Evolutionary conservation across 352 stramenopile species (phyloP), one percentile per base, ranked within the genome.

Genomic region (Chrysophaeum taylorii): DNA sequence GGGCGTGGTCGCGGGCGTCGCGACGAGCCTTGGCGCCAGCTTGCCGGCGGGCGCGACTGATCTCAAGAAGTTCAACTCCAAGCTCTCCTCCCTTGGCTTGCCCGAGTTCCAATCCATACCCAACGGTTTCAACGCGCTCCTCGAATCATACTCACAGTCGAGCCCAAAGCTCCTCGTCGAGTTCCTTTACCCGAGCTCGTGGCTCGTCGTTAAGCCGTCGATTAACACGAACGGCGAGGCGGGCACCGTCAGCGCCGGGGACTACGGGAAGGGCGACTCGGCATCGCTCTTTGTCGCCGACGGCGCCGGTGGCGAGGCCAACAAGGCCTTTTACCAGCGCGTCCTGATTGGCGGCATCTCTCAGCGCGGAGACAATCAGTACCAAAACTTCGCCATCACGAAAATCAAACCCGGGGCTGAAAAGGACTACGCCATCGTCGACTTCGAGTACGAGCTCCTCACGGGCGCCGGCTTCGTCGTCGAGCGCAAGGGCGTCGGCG

Each of bases 371-470:
- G 72, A 72, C 27, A 90, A 90, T 71, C 76, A 89, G 48, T 89
- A 88, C 73, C 84, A 92, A 71, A 82, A 87, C 69, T 92, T 92
- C 73, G 89, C 89, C 78, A 73, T 88, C 18, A 78, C 71, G 16
- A 87, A 87, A 62, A 57, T 84, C 53, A 68, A 71, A 21, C 82
- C 80, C 33, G 50, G 12, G 27, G 73, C 76, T 39, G 79, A 70
- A 57, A 68, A 83, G 64, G 76, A 87, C 23, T 92, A 90, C 71
- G 75, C 84, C 25, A 72, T 89, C 29, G 84, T 84, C 37, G 85
- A 92, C 66, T 92, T 90, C 76, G 84, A 87, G 72, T 92, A 92
- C 71, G 79, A 84, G 61, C 78, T 92, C 16, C 73, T 92, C 39
- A 92, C 85, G 14, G 84, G 84, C 63, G 85, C 85, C 57, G 85